Evolutionary conservation across 2,329 filamentous ascomycete species (phyloP).

Genomic region (Xenosphaeropsis pyriputrescens): DNA sequence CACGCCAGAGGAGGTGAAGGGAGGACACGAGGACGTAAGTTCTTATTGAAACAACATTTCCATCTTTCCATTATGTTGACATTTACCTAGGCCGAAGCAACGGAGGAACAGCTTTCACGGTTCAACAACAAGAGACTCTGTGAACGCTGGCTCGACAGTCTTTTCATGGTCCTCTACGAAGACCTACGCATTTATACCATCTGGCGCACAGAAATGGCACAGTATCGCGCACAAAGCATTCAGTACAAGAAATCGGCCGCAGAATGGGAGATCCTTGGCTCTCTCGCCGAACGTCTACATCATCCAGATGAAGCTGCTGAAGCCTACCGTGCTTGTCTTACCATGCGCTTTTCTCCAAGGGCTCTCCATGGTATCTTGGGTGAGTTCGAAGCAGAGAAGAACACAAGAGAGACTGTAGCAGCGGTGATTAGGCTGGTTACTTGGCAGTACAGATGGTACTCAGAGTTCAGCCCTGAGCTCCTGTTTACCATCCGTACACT

Average conservation of each 20-base stretch:
- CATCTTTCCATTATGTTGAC: slow-evolving; percentile 5
- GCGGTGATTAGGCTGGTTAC: slow-evolving; percentile 85
- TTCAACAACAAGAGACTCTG: slow-evolving; percentile 96
- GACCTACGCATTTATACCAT: slow-evolving; percentile 97
- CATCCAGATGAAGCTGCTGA: slow-evolving; percentile 85
- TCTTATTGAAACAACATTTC: neutral
- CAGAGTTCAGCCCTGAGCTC: slow-evolving; percentile 90
- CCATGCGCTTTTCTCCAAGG: slow-evolving; percentile 83
- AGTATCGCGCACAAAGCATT: slow-evolving; percentile 84
- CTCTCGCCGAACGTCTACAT: slow-evolving; percentile 82
- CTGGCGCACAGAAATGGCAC: slow-evolving; percentile 95
- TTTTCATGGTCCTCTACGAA: slow-evolving; percentile 99
- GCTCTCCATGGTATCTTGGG: slow-evolving; percentile 75
- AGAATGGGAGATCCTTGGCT: slow-evolving; percentile 95
- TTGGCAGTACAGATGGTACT: slow-evolving; percentile 99
- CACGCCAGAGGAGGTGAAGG: slow-evolving; percentile 62
- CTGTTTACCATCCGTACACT: slow-evolving; percentile 78
- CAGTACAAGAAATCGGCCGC: slow-evolving; percentile 94
- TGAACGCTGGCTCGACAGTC: slow-evolving; percentile 93
- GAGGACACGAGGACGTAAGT: slow-evolving; percentile 55
- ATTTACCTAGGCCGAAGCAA: slow-evolving; percentile 36
- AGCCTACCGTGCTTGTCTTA: slow-evolving; percentile 79
- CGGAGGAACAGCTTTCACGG: slow-evolving; percentile 66
- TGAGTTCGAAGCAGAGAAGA: slow-evolving; percentile 62
- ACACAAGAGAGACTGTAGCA: slow-evolving; percentile 67